These are phyloP conservation scores for Fennellomyces sp. DNA, from an alignment of 371 early-diverging fungal genomes.

Conservation along the genomic window DNA sequence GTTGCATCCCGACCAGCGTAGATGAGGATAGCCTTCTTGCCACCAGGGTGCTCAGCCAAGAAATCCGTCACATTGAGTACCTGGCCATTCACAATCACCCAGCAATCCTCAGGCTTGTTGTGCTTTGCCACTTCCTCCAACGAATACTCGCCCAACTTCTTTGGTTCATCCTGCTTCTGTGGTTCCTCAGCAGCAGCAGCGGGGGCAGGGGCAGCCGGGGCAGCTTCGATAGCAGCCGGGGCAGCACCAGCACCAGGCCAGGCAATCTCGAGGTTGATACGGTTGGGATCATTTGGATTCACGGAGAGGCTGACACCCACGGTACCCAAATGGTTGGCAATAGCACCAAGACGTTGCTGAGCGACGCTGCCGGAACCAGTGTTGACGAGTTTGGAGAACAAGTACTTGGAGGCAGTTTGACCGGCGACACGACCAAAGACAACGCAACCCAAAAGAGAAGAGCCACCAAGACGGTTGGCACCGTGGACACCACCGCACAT, in stretches of 20 bases:
- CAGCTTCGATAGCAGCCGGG: constrained; percentile 25
- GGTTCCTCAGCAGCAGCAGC: constrained; percentile 34
- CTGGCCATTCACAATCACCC: constrained; percentile 92
- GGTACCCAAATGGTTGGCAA: constrained; percentile 70
- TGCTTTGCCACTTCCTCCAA: constrained; percentile 86
- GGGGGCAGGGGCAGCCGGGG: constrained; percentile 22
- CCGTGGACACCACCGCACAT: constrained; percentile 72
- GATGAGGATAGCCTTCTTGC: constrained; percentile 84
- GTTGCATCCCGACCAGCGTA: constrained; percentile 88
- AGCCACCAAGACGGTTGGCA: constrained; percentile 59
- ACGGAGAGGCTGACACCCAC: constrained; percentile 65
- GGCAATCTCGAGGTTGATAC: constrained; percentile 70
- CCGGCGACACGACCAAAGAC: constrained; percentile 97
- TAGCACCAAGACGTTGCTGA: constrained; percentile 71
- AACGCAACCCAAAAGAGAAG: constrained; percentile 84
- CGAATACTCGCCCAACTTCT: constrained; percentile 53
- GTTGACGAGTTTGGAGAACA: constrained; percentile 61
- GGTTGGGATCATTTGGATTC: constrained; percentile 44
- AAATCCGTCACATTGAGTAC: constrained; percentile 94
- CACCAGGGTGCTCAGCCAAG: constrained; percentile 85
- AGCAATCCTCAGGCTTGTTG: constrained; percentile 88
- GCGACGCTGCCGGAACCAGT: constrained; percentile 48
- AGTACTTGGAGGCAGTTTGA: constrained; percentile 67
- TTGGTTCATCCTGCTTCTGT: constrained; percentile 34
- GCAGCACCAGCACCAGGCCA: constrained; percentile 41